Evolutionary conservation across 768 basidiomycete genomes (phyloP), one percentile per base, ranked within the genome.

Genomic region (Galerina marginata): DNA sequence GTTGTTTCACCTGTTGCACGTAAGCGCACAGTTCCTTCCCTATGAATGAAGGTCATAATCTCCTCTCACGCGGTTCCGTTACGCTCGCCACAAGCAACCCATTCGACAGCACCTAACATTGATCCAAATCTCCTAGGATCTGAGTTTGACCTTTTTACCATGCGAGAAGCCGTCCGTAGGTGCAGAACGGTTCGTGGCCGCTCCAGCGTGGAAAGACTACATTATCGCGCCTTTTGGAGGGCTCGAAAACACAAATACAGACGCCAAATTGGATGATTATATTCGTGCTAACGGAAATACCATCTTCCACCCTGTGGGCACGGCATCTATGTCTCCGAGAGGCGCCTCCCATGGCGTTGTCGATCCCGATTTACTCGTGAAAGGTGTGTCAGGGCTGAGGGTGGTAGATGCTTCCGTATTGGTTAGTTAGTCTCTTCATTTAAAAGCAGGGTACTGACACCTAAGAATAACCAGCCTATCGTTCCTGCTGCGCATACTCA

Each of bases 361-460:
- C 2, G 71, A 78, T 56, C 71, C 77, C 4, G 67, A 76, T 54
- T 60, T 81, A 16, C 56, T 50, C 9, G 69, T 79, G 9, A 77
- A 79, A 61, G 67, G 69, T 0, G 64, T 68, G 2, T 39, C 43
- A 1, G 77, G 74, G 4, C 39, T 80, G 25, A 67, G 79, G 9
- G 62, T 80, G 43, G 74, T 80, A 9, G 77, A 80, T 66, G 72
- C 72, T 3, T 77, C 75, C 14, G 69, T 72, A 58, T 53, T 71
- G 54, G 77, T 75, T 42, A 60, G 75, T 49, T 23, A 1, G 23
- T 20, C 43, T n/a, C 15, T 9, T 15, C 15, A 45, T 45, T 45
- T 45, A 1, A 45, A 20, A 7, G 43, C 6, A 6, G 23, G 16
- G 37, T 11, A 44, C 23, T 11, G n/a, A n/a, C 14, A 10, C 26